Evolutionary conservation across 2,329 filamentous ascomycete genomes (phyloP).

Genomic region (Endoconidiophora polonica): DNA sequence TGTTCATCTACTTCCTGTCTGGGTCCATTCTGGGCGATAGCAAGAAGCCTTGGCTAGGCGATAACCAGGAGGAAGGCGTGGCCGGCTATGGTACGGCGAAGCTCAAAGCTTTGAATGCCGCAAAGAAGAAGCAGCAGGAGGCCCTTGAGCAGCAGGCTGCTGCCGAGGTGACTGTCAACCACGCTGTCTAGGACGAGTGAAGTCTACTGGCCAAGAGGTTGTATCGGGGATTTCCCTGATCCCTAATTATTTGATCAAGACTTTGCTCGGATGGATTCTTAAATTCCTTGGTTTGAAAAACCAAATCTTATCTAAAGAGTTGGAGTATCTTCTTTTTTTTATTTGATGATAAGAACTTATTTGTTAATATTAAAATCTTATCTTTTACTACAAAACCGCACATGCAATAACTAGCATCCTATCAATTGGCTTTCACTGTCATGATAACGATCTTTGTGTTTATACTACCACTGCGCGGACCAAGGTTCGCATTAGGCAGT

Average conservation of each 20-base stretch:
- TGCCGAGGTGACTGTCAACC: not conserved
- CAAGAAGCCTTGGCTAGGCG: slow-evolving; percentile 87
- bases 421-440: too few species aligned
- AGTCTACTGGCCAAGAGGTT: too few species aligned
- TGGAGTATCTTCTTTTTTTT: not conserved
- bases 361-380: too few species aligned
- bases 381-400: not conserved
- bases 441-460: too few species aligned
- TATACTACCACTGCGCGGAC: too few species aligned
- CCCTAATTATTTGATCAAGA: too few species aligned
- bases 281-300: not conserved
- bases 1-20: slow-evolving; percentile 74
- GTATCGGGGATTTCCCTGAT: too few species aligned
- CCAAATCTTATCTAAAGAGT: not conserved
- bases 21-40: slow-evolving; percentile 72
- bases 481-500: too few species aligned
- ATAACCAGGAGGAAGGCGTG: slow-evolving; percentile 67
- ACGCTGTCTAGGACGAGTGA: not conserved
- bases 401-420: not conserved
- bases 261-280: too few species aligned
- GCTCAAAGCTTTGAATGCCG: slow-evolving; percentile 49
- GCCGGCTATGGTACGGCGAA: slow-evolving; percentile 74
- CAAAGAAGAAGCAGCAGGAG: slow-evolving; percentile 16
- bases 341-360: too few species aligned
- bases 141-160: not conserved